These are phyloP conservation scores for Tulasnella sp. DNA, from an alignment of 768 basidiomycete genomes.

Conservation along the genomic window DNA sequence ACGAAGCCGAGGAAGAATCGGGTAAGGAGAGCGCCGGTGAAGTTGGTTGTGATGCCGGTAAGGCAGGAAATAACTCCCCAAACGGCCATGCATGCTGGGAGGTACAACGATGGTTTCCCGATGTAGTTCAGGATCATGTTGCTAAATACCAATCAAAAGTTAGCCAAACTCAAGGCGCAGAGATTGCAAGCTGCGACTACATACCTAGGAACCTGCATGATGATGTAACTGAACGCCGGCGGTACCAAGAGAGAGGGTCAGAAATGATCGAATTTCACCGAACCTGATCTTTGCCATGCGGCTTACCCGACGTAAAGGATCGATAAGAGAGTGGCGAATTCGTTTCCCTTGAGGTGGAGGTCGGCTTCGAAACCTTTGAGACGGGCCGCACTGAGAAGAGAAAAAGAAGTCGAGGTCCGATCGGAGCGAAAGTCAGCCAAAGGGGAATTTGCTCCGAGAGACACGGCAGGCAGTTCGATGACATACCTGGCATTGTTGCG, in stretches of 20 bases:
- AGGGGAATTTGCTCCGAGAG: neutral
- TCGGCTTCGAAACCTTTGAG: slow-evolving; percentile 47
- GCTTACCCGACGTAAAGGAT: slow-evolving; percentile 63
- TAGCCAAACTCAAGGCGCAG: slow-evolving; percentile 14
- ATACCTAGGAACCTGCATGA: slow-evolving; percentile 65
- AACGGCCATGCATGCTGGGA: slow-evolving; percentile 33
- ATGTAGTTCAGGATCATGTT: slow-evolving; percentile 68
- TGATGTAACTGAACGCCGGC: slow-evolving; percentile 37
- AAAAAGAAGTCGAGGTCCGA: neutral
- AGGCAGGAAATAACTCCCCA: slow-evolving; percentile 57
- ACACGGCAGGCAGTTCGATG: neutral
- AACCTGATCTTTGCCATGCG: neutral
- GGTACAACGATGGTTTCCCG: slow-evolving; percentile 52
- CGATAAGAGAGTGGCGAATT: slow-evolving; percentile 65
- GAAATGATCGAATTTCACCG: slow-evolving; percentile 7
- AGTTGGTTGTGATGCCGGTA: slow-evolving; percentile 52
- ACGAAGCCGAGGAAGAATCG: slow-evolving; percentile 75
- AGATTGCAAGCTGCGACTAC: slow-evolving; percentile 9
- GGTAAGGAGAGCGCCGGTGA: slow-evolving; percentile 57
- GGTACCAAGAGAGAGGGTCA: neutral
- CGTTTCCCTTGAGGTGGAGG: slow-evolving; percentile 53
- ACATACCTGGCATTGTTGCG: slow-evolving; percentile 65
- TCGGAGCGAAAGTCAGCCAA: slow-evolving; percentile 7
- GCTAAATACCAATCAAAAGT: slow-evolving; percentile 39
- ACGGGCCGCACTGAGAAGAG: slow-evolving; percentile 52